phyloP scores from a whole-genome alignment of 805 yeast species.

The Cyberlindnera petersonii region DNA sequence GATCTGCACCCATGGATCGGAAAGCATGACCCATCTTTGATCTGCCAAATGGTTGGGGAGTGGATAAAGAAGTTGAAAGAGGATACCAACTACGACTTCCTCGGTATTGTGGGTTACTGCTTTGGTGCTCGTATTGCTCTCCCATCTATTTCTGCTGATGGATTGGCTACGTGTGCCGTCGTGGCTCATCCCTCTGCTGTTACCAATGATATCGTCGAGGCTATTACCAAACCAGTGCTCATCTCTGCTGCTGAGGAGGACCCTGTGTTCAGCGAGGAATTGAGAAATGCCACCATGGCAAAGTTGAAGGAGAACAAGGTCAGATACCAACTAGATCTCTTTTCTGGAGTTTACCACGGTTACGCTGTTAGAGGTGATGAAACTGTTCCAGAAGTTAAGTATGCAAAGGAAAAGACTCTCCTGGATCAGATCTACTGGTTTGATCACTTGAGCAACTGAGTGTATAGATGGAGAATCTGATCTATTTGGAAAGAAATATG shows the following conservation, averaged over 20 bases:
- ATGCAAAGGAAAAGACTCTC: slow-evolving; percentile 65
- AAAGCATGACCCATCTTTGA: slow-evolving; percentile 43
- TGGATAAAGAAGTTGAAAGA: slow-evolving; percentile 43
- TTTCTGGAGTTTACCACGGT: slow-evolving; percentile 68
- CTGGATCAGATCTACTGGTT: slow-evolving; percentile 30
- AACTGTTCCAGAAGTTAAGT: slow-evolving; percentile 44
- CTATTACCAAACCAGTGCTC: slow-evolving; percentile 47
- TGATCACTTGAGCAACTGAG: too few species aligned
- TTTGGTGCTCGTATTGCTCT: slow-evolving; percentile 72
- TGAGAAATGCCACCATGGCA: slow-evolving; percentile 57
- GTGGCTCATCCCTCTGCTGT: slow-evolving; percentile 81
- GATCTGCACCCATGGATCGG: slow-evolving; percentile 45
- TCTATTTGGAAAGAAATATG: too few species aligned
- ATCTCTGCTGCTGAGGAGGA: slow-evolving; percentile 77
- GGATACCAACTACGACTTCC: slow-evolving; percentile 40
- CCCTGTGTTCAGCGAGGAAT: slow-evolving; percentile 53
- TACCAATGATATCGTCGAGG: slow-evolving; percentile 55
- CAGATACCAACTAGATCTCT: slow-evolving; percentile 56
- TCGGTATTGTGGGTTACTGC: slow-evolving; percentile 73
- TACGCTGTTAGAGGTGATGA: slow-evolving; percentile 76
- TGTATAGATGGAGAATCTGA: too few species aligned
- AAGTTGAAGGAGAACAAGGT: slow-evolving; percentile 49
- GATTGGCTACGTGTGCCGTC: slow-evolving; percentile 53
- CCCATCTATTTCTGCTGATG: slow-evolving; percentile 40
- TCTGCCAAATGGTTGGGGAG: slow-evolving; percentile 42